These are phyloP conservation scores for Ophiocordyceps camponoti-saundersi DNA, from an alignment of 2,329 filamentous ascomycete genomes.

Conservation along the genomic window DNA sequence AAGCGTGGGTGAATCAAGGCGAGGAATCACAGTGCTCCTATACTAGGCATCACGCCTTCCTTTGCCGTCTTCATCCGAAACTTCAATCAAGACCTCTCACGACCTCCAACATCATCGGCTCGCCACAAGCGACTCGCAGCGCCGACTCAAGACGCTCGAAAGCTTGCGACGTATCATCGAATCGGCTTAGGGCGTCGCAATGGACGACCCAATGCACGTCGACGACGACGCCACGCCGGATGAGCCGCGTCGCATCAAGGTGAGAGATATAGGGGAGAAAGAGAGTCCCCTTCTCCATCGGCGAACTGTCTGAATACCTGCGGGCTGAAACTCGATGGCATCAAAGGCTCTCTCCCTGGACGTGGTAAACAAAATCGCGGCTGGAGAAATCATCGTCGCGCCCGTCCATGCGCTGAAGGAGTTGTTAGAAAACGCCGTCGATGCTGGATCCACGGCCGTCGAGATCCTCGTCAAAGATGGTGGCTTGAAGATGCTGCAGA, in stretches of 20 bases:
- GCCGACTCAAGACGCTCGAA: not conserved
- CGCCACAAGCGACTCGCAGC: not conserved
- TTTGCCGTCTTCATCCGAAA: too few species aligned
- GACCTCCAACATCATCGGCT: not conserved
- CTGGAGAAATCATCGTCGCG: conserved; percentile 94
- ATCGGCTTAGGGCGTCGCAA: conserved; percentile 2
- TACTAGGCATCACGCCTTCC: too few species aligned
- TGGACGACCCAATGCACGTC: conserved; percentile 26
- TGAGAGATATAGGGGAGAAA: too few species aligned
- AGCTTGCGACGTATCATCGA: too few species aligned
- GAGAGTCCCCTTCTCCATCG: not conserved
- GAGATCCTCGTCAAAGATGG: conserved; percentile 92
- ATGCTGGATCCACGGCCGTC: conserved; percentile 83
- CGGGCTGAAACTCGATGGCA: too few species aligned
- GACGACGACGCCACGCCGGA: conserved; percentile 16
- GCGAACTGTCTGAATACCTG: not conserved
- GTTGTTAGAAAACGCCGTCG: conserved; percentile 89
- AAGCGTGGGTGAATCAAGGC: too few species aligned
- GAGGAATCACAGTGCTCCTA: too few species aligned
- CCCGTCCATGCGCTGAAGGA: conserved; percentile 94
- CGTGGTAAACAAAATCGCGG: conserved; percentile 97
- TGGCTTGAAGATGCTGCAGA: conserved; percentile 85
- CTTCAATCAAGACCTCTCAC: too few species aligned
- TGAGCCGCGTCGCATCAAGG: too few species aligned
- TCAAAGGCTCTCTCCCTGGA: conserved; percentile 66